Evolutionary conservation across 495 filamentous ascomycete species (phyloP), one percentile per base, ranked within the genome.

Genomic region (Penicillium silybi): DNA sequence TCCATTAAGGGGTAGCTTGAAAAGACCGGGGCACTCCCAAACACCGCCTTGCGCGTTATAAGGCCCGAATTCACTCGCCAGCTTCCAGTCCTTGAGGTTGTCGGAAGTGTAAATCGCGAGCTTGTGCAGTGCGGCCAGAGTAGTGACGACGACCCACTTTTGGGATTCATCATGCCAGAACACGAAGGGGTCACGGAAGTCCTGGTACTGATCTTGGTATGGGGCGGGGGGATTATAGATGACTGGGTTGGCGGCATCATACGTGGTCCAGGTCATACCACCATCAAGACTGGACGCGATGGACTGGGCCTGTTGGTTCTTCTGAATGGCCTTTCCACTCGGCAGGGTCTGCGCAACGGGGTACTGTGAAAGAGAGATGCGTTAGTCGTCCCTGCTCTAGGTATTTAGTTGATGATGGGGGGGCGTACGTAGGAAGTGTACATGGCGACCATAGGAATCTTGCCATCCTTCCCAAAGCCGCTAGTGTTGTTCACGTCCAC

Each of bases 101-200:
- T 67, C 55, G 0, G 80, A 82, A 15, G 75, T 81, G 46, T 62
- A 85, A 32, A 85, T 66, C 3, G 74, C 69, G 44, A 84, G 66
- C n/a, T 68, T 71, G 50, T 81, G 82, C 7, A 78, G 67, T 54
- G 72, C 63, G 6, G 79, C 63, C 35, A 79, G 75, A 7, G 75
- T 52, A 9, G 78, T 57, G 1, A 80, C 71, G 48, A 73, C 73
- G 18, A 81, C 68, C 82, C 80, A 84, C 43, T 67, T 68, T 10
- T 68, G 44, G 6, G 70, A 73, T 0, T 51, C 45, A 2, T 67
- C 65, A 45, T 83, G 73, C 72, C 80, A 78, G 45, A 81, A 66
- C 9, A 83, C 73, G 53, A 79, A 77, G 1, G 82, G 81, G 57
- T 84, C 81, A n/a, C 82, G 76, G 61, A 83, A 84, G 35, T 84